Evolutionary conservation across 345 rosid species (phyloP), one percentile per base, ranked within the genome.

Genomic region (Populus davidiana): DNA sequence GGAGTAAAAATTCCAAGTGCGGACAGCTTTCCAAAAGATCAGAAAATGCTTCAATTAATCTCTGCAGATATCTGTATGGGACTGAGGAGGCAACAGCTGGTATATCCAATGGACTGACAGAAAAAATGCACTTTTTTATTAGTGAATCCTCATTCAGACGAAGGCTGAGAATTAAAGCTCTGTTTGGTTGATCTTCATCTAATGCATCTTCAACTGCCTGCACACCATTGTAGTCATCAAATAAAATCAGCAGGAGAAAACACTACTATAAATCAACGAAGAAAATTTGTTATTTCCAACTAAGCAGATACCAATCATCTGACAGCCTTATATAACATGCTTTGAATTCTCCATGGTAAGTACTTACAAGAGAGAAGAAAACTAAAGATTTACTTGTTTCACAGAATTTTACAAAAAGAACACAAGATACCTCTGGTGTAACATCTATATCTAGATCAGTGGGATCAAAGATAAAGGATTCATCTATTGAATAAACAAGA

Each of bases 381-480:
- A 31, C 18, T 29, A 12, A 65, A 65, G 20, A 14, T 29, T 17
- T 16, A 17, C 67, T n/a, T 31, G 36, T 12, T 16, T 65, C 36
- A 29, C n/a, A 35, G 20, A 5, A 35, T 4, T 65, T 27, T 29
- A 66, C 38, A 21, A 50, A 21, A 44, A 61, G 38, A 61, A 47
- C 61, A 20, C 44, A 74, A 54, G 71, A 74, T 86, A 96, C 99
- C 92, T 93, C 94, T 49, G 98, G 97, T 70, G 99, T 96, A 56
- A 96, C 98, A 73, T 93, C 98, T 21, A 96, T 92, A 87, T 91
- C 99, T 69, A 96, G 99, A 88, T 96, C 98, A 8, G 98, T 89
- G 35, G 99, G 99, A 85, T 93, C 98, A 35, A 96, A 93, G 83
- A 96, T 91, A 71, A 93, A 96, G 62, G 96, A 88, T 2, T 93